These are phyloP conservation scores for Trametes polyzona DNA, from an alignment of 1,284 basidiomycete species.

Conservation along the genomic window DNA sequence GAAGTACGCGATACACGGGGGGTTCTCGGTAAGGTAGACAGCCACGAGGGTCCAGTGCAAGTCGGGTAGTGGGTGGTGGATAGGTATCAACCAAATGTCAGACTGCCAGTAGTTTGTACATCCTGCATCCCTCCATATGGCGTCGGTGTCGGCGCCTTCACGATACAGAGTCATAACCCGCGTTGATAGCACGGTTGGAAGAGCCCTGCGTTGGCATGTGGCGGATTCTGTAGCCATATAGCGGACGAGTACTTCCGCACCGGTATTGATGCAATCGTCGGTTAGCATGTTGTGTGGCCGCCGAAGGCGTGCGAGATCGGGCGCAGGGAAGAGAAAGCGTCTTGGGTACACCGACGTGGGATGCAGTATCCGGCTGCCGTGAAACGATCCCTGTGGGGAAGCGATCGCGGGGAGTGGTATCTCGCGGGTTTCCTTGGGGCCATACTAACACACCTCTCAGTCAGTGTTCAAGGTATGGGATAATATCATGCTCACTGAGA, in stretches of 20 bases:
- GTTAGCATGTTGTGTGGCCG: not conserved
- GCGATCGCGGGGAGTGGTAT: too few species aligned
- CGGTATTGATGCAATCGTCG: constrained; percentile 12
- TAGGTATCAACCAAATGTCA: constrained; percentile 14
- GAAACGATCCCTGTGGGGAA: too few species aligned
- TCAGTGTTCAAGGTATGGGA: too few species aligned
- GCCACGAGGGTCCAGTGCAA: constrained; percentile 11
- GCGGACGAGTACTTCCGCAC: not conserved
- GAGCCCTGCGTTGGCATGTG: too few species aligned
- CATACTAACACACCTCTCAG: too few species aligned
- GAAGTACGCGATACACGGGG: constrained; percentile 8
- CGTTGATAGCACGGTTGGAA: not conserved
- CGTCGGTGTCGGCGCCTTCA: not conserved
- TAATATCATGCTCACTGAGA: too few species aligned
- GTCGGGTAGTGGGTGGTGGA: not conserved
- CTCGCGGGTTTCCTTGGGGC: too few species aligned
- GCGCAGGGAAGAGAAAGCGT: not conserved
- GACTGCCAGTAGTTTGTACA: not conserved
- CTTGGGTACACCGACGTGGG: too few species aligned
- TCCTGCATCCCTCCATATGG: not conserved
- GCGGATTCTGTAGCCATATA: not conserved
- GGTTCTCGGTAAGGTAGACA: not conserved
- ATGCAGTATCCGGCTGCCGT: too few species aligned
- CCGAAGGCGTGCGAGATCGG: not conserved
- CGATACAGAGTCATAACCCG: not conserved